A percentile compares a stretch with the other conserved stretches of the same genome.
Evolutionary conservation across 306 rosid species (phyloP).

Genomic region (Lathyrus aphaca): DNA sequence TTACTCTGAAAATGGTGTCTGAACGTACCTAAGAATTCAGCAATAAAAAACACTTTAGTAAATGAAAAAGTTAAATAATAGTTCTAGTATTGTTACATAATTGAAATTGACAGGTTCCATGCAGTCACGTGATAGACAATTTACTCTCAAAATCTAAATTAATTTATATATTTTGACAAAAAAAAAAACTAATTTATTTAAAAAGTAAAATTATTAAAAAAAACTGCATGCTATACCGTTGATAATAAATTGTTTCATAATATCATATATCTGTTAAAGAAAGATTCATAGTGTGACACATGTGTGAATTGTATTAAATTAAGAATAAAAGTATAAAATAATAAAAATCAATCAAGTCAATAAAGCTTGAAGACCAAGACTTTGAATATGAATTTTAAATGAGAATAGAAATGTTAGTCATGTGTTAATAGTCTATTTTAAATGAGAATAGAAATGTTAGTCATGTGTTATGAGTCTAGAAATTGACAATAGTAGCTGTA

Average conservation of each 20-base stretch:
- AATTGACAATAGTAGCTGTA: slow-evolving; percentile 16
- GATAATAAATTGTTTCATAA: no score
- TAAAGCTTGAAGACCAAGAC: slow-evolving; percentile 10
- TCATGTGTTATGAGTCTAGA: not conserved
- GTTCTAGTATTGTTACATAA: not conserved
- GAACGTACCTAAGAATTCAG: slow-evolving; percentile 11
- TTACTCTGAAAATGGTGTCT: slow-evolving; percentile 17
- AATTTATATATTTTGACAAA: not conserved
- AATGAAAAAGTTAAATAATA: not conserved
- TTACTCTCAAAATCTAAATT: slow-evolving; percentile 11
- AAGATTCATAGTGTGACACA: not conserved
- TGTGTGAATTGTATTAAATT: not conserved
- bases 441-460: not conserved
- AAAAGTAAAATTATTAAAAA: no score
- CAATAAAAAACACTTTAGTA: slow-evolving; percentile 3
- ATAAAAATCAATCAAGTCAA: not conserved
- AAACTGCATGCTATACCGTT: no score
- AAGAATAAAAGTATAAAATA: not conserved
- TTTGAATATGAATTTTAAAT: not conserved
- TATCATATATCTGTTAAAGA: no score
- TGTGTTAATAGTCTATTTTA: slow-evolving; percentile 13
- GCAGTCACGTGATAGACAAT: slow-evolving; percentile 49
- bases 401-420: not conserved
- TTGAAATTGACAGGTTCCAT: slow-evolving; percentile 34
- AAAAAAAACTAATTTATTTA: no score